A percentile compares a stretch with the other conserved stretches of the same genome.
Conservation (phyloP, 805 yeast species). For the Yamadazyma sp. region DNA sequence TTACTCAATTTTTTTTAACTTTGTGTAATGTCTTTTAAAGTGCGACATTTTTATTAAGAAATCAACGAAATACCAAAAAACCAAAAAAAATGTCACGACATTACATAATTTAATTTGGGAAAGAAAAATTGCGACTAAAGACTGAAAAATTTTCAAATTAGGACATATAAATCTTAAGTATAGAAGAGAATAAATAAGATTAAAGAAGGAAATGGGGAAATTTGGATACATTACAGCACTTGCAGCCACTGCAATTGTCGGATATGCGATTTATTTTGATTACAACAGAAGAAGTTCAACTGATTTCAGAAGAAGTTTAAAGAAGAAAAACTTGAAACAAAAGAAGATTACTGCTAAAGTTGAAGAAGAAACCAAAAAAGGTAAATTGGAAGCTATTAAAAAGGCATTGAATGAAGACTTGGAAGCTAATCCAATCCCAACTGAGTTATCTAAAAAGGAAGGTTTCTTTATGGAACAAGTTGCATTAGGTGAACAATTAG, state of each 20-base stretch:
- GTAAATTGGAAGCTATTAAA: slow-evolving; percentile 58
- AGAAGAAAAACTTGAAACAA: slow-evolving; percentile 60
- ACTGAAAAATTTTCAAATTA: too few species aligned
- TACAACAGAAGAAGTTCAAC: slow-evolving; percentile 81
- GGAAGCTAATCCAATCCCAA: slow-evolving; percentile 71
- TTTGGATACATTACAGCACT: slow-evolving; percentile 33
- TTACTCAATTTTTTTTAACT: too few species aligned
- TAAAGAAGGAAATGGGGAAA: slow-evolving; percentile 15
- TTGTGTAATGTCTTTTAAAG: too few species aligned
- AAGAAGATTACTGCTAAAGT: slow-evolving; percentile 53
- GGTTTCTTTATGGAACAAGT: slow-evolving; percentile 78
- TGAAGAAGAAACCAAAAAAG: slow-evolving; percentile 57
- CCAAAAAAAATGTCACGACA: too few species aligned
- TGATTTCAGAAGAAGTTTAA: slow-evolving; percentile 76
- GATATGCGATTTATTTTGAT: slow-evolving; percentile 88
- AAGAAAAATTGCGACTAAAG: too few species aligned
- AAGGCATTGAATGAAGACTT: slow-evolving; percentile 62
- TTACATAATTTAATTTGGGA: too few species aligned
- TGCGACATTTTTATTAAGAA: too few species aligned
- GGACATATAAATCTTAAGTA: too few species aligned
- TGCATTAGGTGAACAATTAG: slow-evolving; percentile 78
- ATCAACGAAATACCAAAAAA: too few species aligned
- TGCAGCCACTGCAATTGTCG: slow-evolving; percentile 55
- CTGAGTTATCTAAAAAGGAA: slow-evolving; percentile 66
- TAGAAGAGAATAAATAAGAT: too few species aligned